A percentile compares a stretch with the other conserved stretches of the same genome.
Conservation (phyloP, 208 protist genomes). For the Borovskyia barvae region DNA sequence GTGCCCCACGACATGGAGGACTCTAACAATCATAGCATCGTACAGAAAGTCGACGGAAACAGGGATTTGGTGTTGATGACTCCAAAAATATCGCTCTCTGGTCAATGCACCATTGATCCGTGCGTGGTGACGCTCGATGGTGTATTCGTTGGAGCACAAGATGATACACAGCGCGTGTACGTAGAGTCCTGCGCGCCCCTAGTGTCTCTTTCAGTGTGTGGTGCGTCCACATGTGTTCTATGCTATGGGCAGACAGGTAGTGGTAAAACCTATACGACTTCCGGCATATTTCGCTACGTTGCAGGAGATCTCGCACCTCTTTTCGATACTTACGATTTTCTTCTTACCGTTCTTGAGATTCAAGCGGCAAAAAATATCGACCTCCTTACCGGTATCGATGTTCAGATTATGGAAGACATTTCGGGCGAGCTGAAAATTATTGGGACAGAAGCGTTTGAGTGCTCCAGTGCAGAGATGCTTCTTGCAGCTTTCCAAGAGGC, state of each 20-base stretch:
- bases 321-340: constrained; percentile 69
- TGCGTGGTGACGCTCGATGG: constrained; percentile 74
- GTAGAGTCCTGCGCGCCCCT: constrained; percentile 77
- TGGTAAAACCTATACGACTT: constrained; percentile 89
- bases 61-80: constrained; percentile 83
- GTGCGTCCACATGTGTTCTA: constrained; percentile 80
- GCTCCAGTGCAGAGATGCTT: constrained; percentile 72
- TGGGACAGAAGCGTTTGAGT: constrained; percentile 77
- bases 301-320: constrained; percentile 52
- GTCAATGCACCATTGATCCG: constrained; percentile 75
- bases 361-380: constrained; percentile 75
- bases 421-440: constrained; percentile 75
- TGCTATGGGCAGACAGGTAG: constrained; percentile 93
- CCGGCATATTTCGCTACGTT: constrained; percentile 71
- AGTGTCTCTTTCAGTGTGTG: constrained; percentile 73
- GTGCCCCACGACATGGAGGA: constrained; percentile 80
- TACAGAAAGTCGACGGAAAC: constrained; percentile 71
- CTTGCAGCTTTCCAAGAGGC: constrained; percentile 81
- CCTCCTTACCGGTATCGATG: constrained; percentile 71
- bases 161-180: constrained; percentile 73
- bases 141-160: constrained; percentile 57
- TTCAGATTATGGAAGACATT: constrained; percentile 84
- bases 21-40: constrained; percentile 66
- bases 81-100: constrained; percentile 82
- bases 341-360: constrained; percentile 83